Base-by-base conservation (phyloP, 495 filamentous ascomycete species). In the Lichina pygmaea region DNA sequence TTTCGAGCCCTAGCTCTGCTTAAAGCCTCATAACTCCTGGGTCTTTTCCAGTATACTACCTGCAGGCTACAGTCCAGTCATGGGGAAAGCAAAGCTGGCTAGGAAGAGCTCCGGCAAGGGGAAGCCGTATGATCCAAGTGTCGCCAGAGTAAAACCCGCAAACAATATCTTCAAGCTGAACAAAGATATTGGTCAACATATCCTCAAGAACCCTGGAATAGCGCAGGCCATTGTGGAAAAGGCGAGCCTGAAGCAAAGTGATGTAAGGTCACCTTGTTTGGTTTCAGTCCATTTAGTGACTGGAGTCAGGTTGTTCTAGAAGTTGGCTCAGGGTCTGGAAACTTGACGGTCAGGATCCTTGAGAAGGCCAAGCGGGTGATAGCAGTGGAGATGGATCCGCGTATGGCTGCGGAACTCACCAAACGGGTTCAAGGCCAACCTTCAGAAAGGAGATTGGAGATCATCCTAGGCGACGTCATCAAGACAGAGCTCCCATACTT, bases 381-480 rank as follows among this genome's bases (percentile, higher is more conserved):
- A 15, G 86, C 84, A 5, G 82, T 93, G 33, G 86, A 95, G 64
- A 70, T 92, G 61, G 86, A 94, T 59, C 86, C 86, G 41, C 70
- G 86, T 54, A 95, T 94, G 89, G 86, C 86, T 6, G 86, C 86
- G 31, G 89, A 95, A 59, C 71, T 93, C 50, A 93, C 86, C 41
- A 94, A 94, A 56, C 78, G 85, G 48, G 83, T 94, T 31, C 82
- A 92, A 57, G 82, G 78, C 13, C 86, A 72, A 38, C 80, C 85
- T 4, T 66, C 75, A 48, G 74, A 77, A 52, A 86, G 82, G 54
- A 67, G 75, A 50, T 61, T 94, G 38, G 81, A 92, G 43, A 72
- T 94, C 30, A 64, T 92, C 37, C 65, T 95, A 2, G 89, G 86
- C 10, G 86, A 95, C 58, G 85, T 93, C 44, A 86, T 93, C 57